phyloP scores from a whole-genome alignment of 1,139 yeast species.

The Pichia sp. region DNA sequence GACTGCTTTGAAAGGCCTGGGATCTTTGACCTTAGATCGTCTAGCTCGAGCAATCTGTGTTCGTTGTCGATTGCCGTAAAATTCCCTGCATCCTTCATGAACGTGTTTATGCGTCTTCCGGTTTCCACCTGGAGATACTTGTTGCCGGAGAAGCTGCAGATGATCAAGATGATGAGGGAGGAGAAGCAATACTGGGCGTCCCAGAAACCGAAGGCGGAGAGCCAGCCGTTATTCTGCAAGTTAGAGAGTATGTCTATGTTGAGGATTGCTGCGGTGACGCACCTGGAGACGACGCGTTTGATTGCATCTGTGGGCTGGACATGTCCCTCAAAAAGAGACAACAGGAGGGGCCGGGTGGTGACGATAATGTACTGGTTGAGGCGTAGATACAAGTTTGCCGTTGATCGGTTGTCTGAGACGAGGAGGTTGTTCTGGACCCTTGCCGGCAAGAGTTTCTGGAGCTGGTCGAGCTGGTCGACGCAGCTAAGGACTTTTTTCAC shows the following conservation, averaged over 20 bases:
- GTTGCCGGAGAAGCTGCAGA: constrained; percentile 36
- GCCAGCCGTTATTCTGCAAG: constrained; percentile 35
- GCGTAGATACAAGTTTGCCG: constrained; percentile 42
- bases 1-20: not conserved
- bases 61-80: constrained; percentile 40
- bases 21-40: constrained; percentile 15
- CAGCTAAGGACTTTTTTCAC: constrained; percentile 24
- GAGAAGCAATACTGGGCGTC: constrained; percentile 46
- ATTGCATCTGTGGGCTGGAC: constrained; percentile 34
- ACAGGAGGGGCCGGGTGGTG: constrained; percentile 41
- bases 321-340: constrained; percentile 37
- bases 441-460: constrained; percentile 20
- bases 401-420: constrained; percentile 30
- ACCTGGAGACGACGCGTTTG: constrained; percentile 36
- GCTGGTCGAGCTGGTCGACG: constrained; percentile 22
- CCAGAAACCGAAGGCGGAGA: constrained; percentile 46
- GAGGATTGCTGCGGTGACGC: constrained; percentile 38
- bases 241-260: constrained; percentile 38
- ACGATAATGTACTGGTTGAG: constrained; percentile 43
- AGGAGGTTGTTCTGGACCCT: constrained; percentile 23
- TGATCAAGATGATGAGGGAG: constrained; percentile 34
- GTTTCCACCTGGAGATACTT: constrained; percentile 32
- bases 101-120: constrained; percentile 35
- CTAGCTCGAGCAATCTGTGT: constrained; percentile 29
- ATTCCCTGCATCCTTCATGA: constrained; percentile 41